Conservation (phyloP, 805 yeast genomes). For the Pichia gijzeniarum region DNA sequence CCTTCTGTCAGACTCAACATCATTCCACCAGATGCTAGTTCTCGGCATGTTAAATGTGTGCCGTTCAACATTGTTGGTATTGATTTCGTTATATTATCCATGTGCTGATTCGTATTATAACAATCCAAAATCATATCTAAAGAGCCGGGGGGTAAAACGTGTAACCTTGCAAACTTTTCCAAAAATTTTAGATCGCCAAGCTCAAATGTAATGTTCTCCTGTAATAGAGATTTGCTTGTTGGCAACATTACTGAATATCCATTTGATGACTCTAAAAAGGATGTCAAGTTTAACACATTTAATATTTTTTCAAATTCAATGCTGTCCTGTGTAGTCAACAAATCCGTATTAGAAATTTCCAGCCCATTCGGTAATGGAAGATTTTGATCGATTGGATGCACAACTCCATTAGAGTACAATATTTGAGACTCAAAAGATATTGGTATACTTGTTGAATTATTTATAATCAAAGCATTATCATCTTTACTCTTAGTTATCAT, state of each 20-base stretch:
- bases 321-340: slow-evolving; percentile 50
- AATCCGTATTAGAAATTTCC: slow-evolving; percentile 45
- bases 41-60: slow-evolving; percentile 40
- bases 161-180: slow-evolving; percentile 55
- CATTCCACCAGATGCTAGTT: slow-evolving; percentile 32
- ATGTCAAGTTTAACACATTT: slow-evolving; percentile 35
- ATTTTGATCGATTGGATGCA: slow-evolving; percentile 48
- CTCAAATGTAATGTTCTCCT: slow-evolving; percentile 42
- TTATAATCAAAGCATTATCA: slow-evolving; percentile 10
- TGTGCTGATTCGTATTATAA: slow-evolving; percentile 1
- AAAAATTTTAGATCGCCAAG: slow-evolving; percentile 33
- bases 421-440: slow-evolving; percentile 52
- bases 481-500: slow-evolving; percentile 1
- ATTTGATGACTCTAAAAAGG: slow-evolving; percentile 34
- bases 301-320: slow-evolving; percentile 40
- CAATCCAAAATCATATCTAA: slow-evolving; percentile 43
- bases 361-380: slow-evolving; percentile 54
- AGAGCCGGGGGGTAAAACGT: slow-evolving; percentile 58
- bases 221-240: slow-evolving; percentile 45
- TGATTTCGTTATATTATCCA: slow-evolving; percentile 21
- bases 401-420: slow-evolving; percentile 77
- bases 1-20: slow-evolving; percentile 42
- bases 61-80: slow-evolving; percentile 39
- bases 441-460: slow-evolving; percentile 23
- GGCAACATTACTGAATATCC: slow-evolving; percentile 70